Conservation (phyloP, 306 rosid species). For the Mimosa pudica region DNA sequence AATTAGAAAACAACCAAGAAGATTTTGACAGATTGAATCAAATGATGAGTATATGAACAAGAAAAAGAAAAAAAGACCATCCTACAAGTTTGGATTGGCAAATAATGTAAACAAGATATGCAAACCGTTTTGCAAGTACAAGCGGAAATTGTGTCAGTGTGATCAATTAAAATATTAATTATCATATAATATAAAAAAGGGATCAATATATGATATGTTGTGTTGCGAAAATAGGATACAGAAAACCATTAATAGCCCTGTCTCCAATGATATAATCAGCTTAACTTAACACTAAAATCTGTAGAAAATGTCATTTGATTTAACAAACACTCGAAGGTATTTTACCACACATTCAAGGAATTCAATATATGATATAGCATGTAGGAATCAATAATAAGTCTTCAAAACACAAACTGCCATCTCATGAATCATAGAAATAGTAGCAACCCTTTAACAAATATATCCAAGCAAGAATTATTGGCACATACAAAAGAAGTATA, state of each 20-base stretch:
- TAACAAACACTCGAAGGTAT: background rate
- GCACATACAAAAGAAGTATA: background rate
- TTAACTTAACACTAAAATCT: background rate
- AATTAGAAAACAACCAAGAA: background rate
- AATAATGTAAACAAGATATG: background rate
- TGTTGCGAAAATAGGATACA: background rate
- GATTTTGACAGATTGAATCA: background rate
- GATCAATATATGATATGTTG: too few species aligned
- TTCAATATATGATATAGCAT: background rate
- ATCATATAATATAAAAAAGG: background rate
- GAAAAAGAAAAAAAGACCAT: background rate
- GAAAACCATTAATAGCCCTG: background rate
- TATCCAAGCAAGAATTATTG: background rate
- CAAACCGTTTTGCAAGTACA: background rate
- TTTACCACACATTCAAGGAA: background rate
- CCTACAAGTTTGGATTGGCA: background rate
- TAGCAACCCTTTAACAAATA: background rate
- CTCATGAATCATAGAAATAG: background rate
- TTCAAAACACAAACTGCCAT: conserved; percentile 4
- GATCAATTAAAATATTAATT: background rate
- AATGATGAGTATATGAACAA: background rate
- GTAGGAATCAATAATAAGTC: background rate
- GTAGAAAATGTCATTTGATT: background rate
- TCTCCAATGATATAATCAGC: background rate
- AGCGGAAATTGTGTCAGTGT: background rate